A percentile compares a stretch with the other conserved stretches of the same genome.
These are phyloP conservation scores for Atkinsonella texensis DNA, from an alignment of 2,329 filamentous ascomycete species.

Conservation along the genomic window DNA sequence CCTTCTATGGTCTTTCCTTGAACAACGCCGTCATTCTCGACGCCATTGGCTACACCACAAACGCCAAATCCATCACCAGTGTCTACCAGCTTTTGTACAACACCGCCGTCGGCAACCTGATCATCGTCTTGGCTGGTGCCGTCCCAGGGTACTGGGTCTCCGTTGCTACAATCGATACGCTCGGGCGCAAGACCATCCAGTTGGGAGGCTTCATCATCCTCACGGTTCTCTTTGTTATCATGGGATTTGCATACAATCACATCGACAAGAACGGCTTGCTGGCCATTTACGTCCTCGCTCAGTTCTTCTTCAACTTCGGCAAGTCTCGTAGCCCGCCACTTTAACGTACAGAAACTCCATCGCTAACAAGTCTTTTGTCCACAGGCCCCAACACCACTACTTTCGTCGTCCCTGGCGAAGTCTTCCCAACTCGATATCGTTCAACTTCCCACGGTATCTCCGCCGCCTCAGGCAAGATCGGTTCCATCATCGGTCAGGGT, in stretches of 20 bases:
- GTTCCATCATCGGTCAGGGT: conserved; percentile 44
- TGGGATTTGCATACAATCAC: conserved; percentile 49
- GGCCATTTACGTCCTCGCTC: conserved; percentile 42
- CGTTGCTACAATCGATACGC: conserved; percentile 58
- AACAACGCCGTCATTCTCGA: conserved; percentile 64
- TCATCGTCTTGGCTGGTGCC: conserved; percentile 65
- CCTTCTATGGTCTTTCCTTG: conserved; percentile 57
- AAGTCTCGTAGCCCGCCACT: conserved; percentile 3
- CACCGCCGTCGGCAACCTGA: conserved; percentile 66
- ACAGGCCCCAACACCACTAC: conserved; percentile 42
- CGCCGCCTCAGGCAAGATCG: conserved; percentile 42
- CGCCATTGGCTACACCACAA: conserved; percentile 56
- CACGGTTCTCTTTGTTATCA: conserved; percentile 47
- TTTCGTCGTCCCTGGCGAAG: conserved; percentile 44
- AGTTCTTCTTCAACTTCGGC: conserved; percentile 48
- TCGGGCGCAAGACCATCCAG: conserved; percentile 71
- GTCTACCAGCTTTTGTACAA: conserved; percentile 62
- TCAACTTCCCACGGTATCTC: conserved; percentile 47
- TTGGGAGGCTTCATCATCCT: conserved; percentile 49
- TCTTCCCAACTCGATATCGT: conserved; percentile 44
- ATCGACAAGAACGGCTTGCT: conserved; percentile 40
- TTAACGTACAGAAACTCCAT: not conserved
- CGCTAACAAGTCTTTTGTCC: not conserved
- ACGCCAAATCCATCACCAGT: conserved; percentile 24
- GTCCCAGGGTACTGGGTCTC: conserved; percentile 78